Base-by-base conservation (phyloP, 2,329 filamentous ascomycete genomes). In the Colletotrichum limetticola region DNA sequence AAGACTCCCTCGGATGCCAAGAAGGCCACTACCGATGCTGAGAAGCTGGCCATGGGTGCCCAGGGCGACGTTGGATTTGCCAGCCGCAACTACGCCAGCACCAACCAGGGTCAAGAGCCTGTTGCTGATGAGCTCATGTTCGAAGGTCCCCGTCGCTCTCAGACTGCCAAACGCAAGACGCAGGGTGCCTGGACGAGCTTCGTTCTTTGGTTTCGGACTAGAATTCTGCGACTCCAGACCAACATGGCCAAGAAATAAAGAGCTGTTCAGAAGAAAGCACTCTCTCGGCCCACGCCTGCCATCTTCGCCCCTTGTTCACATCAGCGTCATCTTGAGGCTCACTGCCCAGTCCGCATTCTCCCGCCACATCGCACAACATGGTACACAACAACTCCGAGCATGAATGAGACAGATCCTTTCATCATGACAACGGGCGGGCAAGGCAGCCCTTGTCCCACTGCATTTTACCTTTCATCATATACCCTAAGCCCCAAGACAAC, bases 151-250 rank as follows among this genome's bases (percentile, higher is more conserved):
- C 80, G 82, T 49, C 83, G 87, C 69, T 82, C 81, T 71, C 85
- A 82, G 76, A 84, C 84, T 8, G 85, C 88, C 70, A 92, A 91
- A 83, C 86, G 85, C 76, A 90, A 88, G 82, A 92, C 90, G 1
- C 88, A 89, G 74, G 85, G 88, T 74, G 86, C 89, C 52, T 92
- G 90, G 90, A 91, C 88, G 8, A 86, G 86, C 26, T 91, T 92
- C 76, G 84, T 92, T 63, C 84, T 92, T 68, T 92, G 91, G 91
- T 79, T 92, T 30, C 85, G 90, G 72, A 92, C 90, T n/a, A 85
- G 86, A 72, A 81, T 89, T 37, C 80, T 89, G 59, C 82, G 85
- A 7, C 79, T 86, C 72, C 76, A 69, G 11, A 63, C 69, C 46
- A 72, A 72, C 60, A 72, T 72, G 70, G 70, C 81, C 64, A 79